Evolutionary conservation across 2,329 filamentous ascomycete genomes (phyloP).

Genomic region (Alternaria gaisen): DNA sequence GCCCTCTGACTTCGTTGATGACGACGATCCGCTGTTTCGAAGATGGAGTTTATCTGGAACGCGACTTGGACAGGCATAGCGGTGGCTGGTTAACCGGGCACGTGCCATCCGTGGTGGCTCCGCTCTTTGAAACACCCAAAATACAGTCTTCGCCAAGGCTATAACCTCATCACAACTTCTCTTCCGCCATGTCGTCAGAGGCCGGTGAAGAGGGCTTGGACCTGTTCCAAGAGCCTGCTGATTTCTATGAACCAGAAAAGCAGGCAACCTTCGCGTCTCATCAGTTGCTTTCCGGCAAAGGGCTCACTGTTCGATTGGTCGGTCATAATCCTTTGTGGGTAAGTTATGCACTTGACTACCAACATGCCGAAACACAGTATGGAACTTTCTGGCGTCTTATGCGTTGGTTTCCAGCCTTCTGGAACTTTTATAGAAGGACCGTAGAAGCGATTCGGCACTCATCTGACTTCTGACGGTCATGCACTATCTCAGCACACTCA

Average conservation of each 20-base stretch:
- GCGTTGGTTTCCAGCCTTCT: neutral
- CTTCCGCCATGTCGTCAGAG: constrained; percentile 39
- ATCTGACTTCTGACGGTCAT: neutral
- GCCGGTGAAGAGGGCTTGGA: constrained; percentile 52
- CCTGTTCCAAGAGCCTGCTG: constrained; percentile 83
- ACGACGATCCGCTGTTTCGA: constrained; percentile 17
- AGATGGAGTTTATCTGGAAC: constrained; percentile 17
- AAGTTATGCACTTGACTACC: constrained; percentile 43
- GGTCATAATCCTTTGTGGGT: constrained; percentile 88
- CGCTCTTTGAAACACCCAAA: constrained; percentile 27
- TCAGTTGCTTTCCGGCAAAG: constrained; percentile 71
- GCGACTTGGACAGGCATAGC: constrained; percentile 22
- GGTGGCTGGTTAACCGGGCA: constrained; percentile 17
- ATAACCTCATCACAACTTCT: constrained; percentile 19
- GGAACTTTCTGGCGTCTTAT: constrained; percentile 1
- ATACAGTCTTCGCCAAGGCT: constrained; percentile 29
- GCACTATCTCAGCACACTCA: constrained; percentile 1
- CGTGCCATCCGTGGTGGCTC: constrained; percentile 18
- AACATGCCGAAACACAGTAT: constrained; percentile 2
- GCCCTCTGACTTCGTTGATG: constrained; percentile 11
- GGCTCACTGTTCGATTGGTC: constrained; percentile 77
- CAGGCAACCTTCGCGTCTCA: constrained; percentile 78
- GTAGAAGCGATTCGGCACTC: neutral
- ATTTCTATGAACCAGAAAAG: constrained; percentile 80
- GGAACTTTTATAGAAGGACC: neutral